Evolutionary conservation across 1,284 basidiomycete species (phyloP), one percentile per base, ranked within the genome.

Genomic region (Coniferiporia weirii): DNA sequence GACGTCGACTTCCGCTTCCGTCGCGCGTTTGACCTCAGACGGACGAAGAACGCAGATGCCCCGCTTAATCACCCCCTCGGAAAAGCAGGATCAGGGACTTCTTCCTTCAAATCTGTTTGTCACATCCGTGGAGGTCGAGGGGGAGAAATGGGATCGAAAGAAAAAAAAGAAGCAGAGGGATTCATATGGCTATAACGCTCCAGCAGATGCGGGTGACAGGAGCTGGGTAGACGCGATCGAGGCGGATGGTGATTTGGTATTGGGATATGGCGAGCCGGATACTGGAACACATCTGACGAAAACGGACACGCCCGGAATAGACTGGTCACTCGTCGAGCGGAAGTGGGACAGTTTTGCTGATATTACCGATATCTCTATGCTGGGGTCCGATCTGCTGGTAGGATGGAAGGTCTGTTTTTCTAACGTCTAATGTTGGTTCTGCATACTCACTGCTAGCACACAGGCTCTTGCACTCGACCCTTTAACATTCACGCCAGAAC

Each of bases 101-200:
- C 64, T 87, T n/a, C 84, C 85, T 4, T 64, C 73, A 6, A 83
- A 84, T 59, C 73, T 88, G 68, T 82, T 88, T 62, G 82, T 89
- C 35, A 87, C 84, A 5, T 83, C 79, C 62, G 75, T 87, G 3
- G 84, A 87, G 64, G 84, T 87, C 9, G 85, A 87, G 66, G 78
- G 75, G 38, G 80, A 76, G 1, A 56, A 19, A 9, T 61, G 56
- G 53, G 50, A 69, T 67, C 54, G 60, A 40, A 71, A 71, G 62
- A 72, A 72, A 56, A 61, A 65, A 22, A 67, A 61, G 52, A 61
- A 64, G 60, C 65, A 64, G 46, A 64, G 68, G 62, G 64, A 65
- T 15, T 32, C 54, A 13, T 61, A 64, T 32, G 60, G 60, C 15
- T 53, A 57, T 34, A 35, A 48, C 34, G 44, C 34, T 32, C 5